A percentile compares a stretch with the other conserved stretches of the same genome.
These are phyloP conservation scores for Trametes maxima DNA, from an alignment of 768 basidiomycete genomes.

Conservation along the genomic window DNA sequence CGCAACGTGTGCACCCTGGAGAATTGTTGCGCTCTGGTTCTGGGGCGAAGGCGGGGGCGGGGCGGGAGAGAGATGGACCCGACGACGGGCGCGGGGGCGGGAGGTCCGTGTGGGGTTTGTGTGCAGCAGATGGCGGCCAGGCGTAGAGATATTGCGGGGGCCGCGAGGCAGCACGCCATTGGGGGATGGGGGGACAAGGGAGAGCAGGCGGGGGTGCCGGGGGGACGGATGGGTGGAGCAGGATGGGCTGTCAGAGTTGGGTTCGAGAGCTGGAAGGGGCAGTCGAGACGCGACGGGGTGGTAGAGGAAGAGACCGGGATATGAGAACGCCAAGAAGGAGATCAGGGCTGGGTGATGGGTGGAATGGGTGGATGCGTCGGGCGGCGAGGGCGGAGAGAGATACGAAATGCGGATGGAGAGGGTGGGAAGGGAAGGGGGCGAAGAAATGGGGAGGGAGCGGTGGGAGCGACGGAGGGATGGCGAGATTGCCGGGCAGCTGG, in stretches of 20 bases:
- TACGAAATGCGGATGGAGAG: neutral
- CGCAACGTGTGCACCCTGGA: neutral
- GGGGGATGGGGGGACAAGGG: slow-evolving; percentile 2
- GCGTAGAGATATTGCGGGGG: slow-evolving; percentile 20
- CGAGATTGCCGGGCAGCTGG: slow-evolving; percentile 21
- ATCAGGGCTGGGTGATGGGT: neutral
- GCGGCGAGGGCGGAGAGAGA: slow-evolving; percentile 3
- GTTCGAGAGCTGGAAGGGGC: slow-evolving; percentile 8
- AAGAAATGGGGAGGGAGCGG: neutral
- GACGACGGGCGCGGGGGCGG: neutral
- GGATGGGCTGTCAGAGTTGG: neutral
- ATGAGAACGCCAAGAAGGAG: slow-evolving; percentile 13
- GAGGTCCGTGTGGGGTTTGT: slow-evolving; percentile 8
- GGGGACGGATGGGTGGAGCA: slow-evolving; percentile 15
- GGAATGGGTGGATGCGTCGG: neutral
- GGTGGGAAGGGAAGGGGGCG: neutral
- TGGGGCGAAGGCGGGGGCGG: slow-evolving; percentile 15
- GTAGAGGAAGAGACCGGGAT: neutral
- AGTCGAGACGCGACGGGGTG: slow-evolving; percentile 7
- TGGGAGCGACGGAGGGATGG: slow-evolving; percentile 6
- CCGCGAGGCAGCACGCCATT: slow-evolving; percentile 23
- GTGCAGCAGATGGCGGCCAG: slow-evolving; percentile 3
- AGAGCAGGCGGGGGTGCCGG: slow-evolving; percentile 4
- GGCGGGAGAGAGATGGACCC: slow-evolving; percentile 6
- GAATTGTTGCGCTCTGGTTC: neutral